phyloP scores from a whole-genome alignment of 75 land plant genomes.

The Pinus tabuliformis region DNA sequence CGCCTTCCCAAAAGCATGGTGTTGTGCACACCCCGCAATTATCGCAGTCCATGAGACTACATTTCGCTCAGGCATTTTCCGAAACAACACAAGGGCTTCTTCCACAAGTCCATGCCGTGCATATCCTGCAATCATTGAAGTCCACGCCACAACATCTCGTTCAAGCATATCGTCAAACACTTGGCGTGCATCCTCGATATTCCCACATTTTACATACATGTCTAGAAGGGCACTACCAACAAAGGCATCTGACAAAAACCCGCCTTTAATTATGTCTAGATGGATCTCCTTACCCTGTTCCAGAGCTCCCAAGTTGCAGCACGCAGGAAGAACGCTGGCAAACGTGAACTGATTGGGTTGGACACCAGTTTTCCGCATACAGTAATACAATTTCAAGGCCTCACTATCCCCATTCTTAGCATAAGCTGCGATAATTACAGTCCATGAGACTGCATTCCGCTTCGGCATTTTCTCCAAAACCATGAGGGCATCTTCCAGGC shows the following conservation, averaged over 20 bases:
- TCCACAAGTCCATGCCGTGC: conserved; percentile 26
- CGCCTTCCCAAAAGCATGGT: too few relatives aligned
- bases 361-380: conserved; percentile 2
- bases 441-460: conserved; percentile 19
- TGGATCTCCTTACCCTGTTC: conserved; percentile 15
- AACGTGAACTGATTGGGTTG: conserved; percentile 8
- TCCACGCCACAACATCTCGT: conserved; percentile 43
- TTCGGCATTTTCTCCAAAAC: conserved; percentile 10
- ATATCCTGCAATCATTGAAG: conserved; percentile 29
- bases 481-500: conserved; percentile 3
- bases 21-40: conserved; percentile 31
- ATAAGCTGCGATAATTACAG: conserved; percentile 22
- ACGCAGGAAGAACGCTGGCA: conserved; percentile 9
- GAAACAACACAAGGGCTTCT: conserved; percentile 14
- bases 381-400: conserved; percentile 9
- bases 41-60: conserved; percentile 38
- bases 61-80: conserved; percentile 24
- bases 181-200: conserved; percentile 19
- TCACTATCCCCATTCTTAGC: neutral
- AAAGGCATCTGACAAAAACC: conserved; percentile 7
- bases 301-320: neutral
- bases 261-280: conserved; percentile 8
- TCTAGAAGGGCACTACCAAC: conserved; percentile 13
- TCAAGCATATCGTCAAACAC: conserved; percentile 34
- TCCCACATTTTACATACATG: conserved; percentile 25